Base-by-base conservation (phyloP, 805 yeast genomes). In the Starmerella stigmatis region DNA sequence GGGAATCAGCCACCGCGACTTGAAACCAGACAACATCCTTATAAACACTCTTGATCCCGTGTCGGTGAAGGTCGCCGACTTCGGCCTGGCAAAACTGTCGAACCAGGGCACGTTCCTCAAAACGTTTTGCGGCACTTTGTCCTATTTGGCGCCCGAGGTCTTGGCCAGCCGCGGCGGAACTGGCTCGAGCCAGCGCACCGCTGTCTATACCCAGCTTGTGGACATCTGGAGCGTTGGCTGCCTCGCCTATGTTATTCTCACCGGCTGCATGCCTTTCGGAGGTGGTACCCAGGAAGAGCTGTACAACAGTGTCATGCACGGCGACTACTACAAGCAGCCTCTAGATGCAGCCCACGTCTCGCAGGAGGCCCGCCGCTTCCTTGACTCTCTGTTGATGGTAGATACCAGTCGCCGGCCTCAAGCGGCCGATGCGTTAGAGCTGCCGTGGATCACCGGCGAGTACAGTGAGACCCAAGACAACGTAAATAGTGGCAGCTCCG, bases 221-320 rank as follows among this genome's bases (percentile, higher is more conserved):
- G 99, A 92, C 61, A 85, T 92, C 74, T 92, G 99, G 99, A 86
- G 96, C 1, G 71, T 92, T 46, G 99, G 98, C 0, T 92, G 99
- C 63, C 66, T 92, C 22, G 81, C 86, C 0, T 92, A 86, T 65
- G 98, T 92, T 4, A 77, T 89, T 20, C 63, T 92, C 44, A 89
- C 98, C 0, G 89, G 92, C 0, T 96, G 86, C 70, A 68, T 89
- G 49, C 99, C 99, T 7, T 92, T 92, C 61, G 86, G 89, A 60
- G 96, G 96, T 1, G 73, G 79, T 43, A 85, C 96, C 0, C 97
- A 89, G 57, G 88, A 83, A 13, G 82, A 83, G 49, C 67, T 92
- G 57, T 84, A 84, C 63, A 72, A 73, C 47, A 81, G 82, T 55
- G 88, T 92, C 38, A 71, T 74, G 43, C 64, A 71, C 12, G 97